Evolutionary conservation across 2,329 filamentous ascomycete species (phyloP).

Genomic region (Clarireedia paspali): DNA sequence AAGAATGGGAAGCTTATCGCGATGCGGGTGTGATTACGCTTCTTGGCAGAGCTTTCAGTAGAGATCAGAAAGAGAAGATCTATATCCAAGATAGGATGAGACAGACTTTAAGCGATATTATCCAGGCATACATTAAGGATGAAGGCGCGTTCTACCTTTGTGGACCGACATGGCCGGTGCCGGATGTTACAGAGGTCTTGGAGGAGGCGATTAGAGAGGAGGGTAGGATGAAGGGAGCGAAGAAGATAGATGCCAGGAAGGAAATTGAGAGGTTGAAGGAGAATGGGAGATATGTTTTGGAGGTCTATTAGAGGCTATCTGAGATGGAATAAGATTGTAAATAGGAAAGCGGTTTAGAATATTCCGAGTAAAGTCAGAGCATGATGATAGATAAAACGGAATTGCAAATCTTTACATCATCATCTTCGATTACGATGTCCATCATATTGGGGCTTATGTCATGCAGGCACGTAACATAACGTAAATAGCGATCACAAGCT

Average conservation of each 20-base stretch:
- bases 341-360: background rate
- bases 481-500: too few relatives aligned
- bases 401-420: background rate
- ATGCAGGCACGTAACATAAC: too few relatives aligned
- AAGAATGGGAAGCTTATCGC: slow-evolving; percentile 98
- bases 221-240: slow-evolving; percentile 53
- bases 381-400: background rate
- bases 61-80: slow-evolving; percentile 96
- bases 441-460: too few relatives aligned
- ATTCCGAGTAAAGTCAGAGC: background rate
- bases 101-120: slow-evolving; percentile 73
- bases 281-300: slow-evolving; percentile 84
- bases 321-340: background rate
- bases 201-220: slow-evolving; percentile 83
- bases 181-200: slow-evolving; percentile 88
- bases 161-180: slow-evolving; percentile 96
- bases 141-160: slow-evolving; percentile 95
- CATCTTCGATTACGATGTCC: too few relatives aligned
- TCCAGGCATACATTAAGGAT: slow-evolving; percentile 77
- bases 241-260: slow-evolving; percentile 78
- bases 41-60: slow-evolving; percentile 87
- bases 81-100: slow-evolving; percentile 99
- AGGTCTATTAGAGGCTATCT: slow-evolving; percentile 65
- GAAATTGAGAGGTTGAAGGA: slow-evolving; percentile 99
- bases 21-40: slow-evolving; percentile 93